These are phyloP conservation scores for Furcasterigmium sp. DNA, from an alignment of 2,329 filamentous ascomycete genomes.

Conservation along the genomic window DNA sequence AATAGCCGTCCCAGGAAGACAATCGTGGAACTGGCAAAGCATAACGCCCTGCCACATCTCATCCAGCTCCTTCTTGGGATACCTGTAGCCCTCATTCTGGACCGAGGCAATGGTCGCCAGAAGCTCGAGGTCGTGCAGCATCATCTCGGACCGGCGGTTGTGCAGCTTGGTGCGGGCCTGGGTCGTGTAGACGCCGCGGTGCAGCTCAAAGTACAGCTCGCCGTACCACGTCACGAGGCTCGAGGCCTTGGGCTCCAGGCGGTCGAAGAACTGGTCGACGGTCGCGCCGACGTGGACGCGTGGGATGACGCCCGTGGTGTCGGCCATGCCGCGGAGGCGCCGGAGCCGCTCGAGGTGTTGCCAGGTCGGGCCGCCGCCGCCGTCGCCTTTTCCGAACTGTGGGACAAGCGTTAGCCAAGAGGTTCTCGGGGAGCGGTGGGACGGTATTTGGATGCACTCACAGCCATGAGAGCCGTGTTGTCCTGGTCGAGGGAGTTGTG, in stretches of 20 bases:
- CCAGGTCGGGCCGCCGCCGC: slow-evolving; percentile 90
- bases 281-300: slow-evolving; percentile 83
- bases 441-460: too few species aligned
- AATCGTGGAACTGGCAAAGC: slow-evolving; percentile 96
- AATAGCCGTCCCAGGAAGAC: slow-evolving; percentile 88
- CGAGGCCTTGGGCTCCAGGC: slow-evolving; percentile 71
- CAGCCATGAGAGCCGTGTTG: slow-evolving; percentile 79
- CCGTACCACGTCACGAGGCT: slow-evolving; percentile 95
- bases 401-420: too few species aligned
- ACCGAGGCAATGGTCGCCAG: slow-evolving; percentile 82
- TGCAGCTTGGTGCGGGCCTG: slow-evolving; percentile 96
- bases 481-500: slow-evolving; percentile 97
- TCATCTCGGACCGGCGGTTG: slow-evolving; percentile 79
- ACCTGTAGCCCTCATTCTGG: slow-evolving; percentile 68
- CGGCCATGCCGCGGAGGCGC: slow-evolving; percentile 84
- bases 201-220: slow-evolving; percentile 95
- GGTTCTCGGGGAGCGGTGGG: too few species aligned
- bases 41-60: slow-evolving; percentile 91
- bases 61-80: slow-evolving; percentile 91
- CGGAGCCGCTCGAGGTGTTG: slow-evolving; percentile 92
- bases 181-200: slow-evolving; percentile 94
- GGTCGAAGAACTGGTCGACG: slow-evolving; percentile 91
- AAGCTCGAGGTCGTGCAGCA: slow-evolving; percentile 84
- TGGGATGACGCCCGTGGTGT: slow-evolving; percentile 77
- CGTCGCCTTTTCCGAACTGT: slow-evolving; percentile 97